These are phyloP conservation scores for Neofusicoccum kwambonambiense DNA, from an alignment of 2,329 filamentous ascomycete genomes.

Conservation along the genomic window DNA sequence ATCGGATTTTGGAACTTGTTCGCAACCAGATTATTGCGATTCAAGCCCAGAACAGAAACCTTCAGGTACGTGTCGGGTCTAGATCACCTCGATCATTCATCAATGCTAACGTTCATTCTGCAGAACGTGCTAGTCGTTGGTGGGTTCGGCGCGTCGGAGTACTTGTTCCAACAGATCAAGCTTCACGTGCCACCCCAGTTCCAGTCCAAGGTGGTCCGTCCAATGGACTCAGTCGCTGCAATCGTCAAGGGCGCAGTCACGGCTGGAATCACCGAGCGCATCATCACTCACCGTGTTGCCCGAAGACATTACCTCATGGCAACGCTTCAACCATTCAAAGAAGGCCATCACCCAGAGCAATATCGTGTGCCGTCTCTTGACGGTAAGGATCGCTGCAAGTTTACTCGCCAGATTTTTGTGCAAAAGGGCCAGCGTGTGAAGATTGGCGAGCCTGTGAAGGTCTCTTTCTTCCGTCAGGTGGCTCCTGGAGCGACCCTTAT, in stretches of 20 bases:
- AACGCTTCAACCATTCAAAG: slow-evolving; percentile 96
- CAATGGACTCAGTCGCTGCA: slow-evolving; percentile 97
- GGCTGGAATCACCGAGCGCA: slow-evolving; percentile 93
- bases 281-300: slow-evolving; percentile 94
- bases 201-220: slow-evolving; percentile 95
- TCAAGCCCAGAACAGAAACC: slow-evolving; percentile 87
- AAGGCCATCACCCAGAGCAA: slow-evolving; percentile 95
- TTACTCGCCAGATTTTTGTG: slow-evolving; percentile 96
- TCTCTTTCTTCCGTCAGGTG: slow-evolving; percentile 97
- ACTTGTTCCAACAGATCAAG: slow-evolving; percentile 99
- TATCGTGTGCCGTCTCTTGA: slow-evolving; percentile 96
- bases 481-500: slow-evolving; percentile 95
- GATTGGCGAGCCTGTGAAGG: slow-evolving; percentile 98
- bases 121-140: slow-evolving; percentile 93
- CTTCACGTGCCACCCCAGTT: slow-evolving; percentile 97
- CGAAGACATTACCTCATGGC: slow-evolving; percentile 99
- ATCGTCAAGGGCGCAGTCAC: slow-evolving; percentile 99
- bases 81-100: neutral
- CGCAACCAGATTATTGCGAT: slow-evolving; percentile 99
- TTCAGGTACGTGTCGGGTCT: slow-evolving; percentile 60
- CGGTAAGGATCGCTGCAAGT: slow-evolving; percentile 97
- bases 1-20: slow-evolving; percentile 92
- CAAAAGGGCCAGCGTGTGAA: slow-evolving; percentile 98
- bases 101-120: neutral
- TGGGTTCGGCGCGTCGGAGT: slow-evolving; percentile 97